Percentiles rank a stretch among this genome's conserved stretches.
Evolutionary conservation across 371 early-diverging fungal genomes (phyloP).

Genomic region (Mucor sp.): DNA sequence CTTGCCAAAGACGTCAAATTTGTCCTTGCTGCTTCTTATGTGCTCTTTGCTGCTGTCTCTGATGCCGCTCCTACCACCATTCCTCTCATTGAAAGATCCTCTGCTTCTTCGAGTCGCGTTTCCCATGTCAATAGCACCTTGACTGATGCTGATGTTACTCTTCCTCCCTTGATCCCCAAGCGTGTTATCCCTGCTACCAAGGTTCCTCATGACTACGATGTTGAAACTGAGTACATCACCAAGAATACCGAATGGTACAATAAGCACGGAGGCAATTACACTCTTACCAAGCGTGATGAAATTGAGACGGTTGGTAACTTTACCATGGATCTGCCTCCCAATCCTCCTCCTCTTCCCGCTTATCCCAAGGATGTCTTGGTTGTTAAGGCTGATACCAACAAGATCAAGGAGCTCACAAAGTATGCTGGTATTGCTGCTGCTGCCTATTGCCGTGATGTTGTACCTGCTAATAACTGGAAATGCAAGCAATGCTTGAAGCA

Average conservation of each 20-base stretch:
- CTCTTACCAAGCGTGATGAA: slow-evolving; percentile 1
- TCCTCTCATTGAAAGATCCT: not conserved
- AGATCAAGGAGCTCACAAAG: not conserved
- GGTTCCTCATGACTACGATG: not conserved
- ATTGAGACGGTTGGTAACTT: slow-evolving; percentile 3
- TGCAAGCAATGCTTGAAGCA: slow-evolving; percentile 18
- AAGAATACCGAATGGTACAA: slow-evolving; percentile 11
- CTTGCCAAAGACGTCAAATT: slow-evolving; percentile 4
- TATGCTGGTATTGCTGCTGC: slow-evolving; percentile 20
- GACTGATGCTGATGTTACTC: not conserved
- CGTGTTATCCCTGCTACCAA: not conserved
- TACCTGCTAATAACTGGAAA: slow-evolving; percentile 15
- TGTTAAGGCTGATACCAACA: slow-evolving; percentile 1
- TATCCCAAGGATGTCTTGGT: not conserved
- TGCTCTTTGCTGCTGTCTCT: slow-evolving; percentile 1
- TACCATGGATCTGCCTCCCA: slow-evolving; percentile 15
- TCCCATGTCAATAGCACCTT: not conserved
- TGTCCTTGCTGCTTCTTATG: not conserved
- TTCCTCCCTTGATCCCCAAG: slow-evolving; percentile 15
- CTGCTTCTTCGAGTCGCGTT: not conserved
- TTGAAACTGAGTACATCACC: slow-evolving; percentile 2
- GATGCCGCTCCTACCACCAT: slow-evolving; percentile 9
- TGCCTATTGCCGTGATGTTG: slow-evolving; percentile 26
- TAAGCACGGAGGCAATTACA: slow-evolving; percentile 4
- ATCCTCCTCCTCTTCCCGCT: slow-evolving; percentile 7